phyloP scores from a whole-genome alignment of 495 filamentous ascomycete species.

The Lepidopterella palustris region DNA sequence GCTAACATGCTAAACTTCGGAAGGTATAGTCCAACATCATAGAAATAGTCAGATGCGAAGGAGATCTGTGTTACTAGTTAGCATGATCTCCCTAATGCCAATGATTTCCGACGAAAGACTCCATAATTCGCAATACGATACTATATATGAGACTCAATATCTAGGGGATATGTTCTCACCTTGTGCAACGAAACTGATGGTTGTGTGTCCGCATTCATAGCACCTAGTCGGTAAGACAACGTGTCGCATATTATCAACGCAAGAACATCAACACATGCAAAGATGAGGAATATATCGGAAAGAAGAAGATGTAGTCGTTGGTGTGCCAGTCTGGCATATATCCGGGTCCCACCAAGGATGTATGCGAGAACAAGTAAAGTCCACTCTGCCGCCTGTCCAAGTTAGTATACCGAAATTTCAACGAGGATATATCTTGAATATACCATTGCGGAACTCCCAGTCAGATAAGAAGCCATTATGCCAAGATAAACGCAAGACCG shows the following conservation, averaged over 20 bases:
- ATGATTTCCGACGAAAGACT: too few species aligned
- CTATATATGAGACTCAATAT: too few species aligned
- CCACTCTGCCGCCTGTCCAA: slow-evolving; percentile 3
- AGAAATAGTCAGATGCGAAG: slow-evolving; percentile 1
- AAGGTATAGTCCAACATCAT: not conserved
- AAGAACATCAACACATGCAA: not conserved
- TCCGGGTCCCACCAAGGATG: not conserved
- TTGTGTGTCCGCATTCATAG: not conserved
- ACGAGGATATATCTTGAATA: too few species aligned
- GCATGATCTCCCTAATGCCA: not conserved
- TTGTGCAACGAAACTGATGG: not conserved
- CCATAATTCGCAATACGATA: too few species aligned
- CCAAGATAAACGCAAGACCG: too few species aligned
- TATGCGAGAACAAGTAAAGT: not conserved
- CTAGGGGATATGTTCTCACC: not conserved
- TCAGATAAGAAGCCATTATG: too few species aligned
- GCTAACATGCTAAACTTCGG: slow-evolving; percentile 1
- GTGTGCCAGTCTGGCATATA: not conserved
- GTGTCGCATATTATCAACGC: not conserved
- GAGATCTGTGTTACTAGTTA: not conserved
- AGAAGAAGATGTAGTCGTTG: not conserved
- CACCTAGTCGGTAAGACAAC: not conserved
- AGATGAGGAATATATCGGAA: not conserved
- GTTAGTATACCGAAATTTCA: too few species aligned
- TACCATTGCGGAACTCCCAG: too few species aligned